Percentiles rank a stretch among this genome's conserved stretches.
These are phyloP conservation scores for Coniochaeta sp. DNA, from an alignment of 2,329 filamentous ascomycete species.

Conservation along the genomic window DNA sequence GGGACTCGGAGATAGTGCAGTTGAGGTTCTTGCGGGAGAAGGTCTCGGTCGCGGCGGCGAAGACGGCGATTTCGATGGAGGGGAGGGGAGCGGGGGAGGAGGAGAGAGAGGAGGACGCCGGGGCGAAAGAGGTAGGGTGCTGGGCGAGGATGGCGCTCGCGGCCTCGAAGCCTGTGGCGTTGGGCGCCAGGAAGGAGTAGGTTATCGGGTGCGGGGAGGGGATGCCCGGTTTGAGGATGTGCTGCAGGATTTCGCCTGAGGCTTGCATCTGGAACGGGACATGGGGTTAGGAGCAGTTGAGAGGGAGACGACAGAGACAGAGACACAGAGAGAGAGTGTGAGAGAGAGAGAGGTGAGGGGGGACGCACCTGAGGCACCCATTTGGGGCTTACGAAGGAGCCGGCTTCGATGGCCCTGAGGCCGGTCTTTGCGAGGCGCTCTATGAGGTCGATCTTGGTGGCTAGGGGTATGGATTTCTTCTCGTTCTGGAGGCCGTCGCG, in stretches of 20 bases:
- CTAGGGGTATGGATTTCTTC: constrained; percentile 60
- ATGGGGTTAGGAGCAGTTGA: no score
- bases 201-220: constrained; percentile 50
- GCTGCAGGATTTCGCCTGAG: constrained; percentile 65
- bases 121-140: constrained; percentile 36
- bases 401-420: constrained; percentile 67
- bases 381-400: constrained; percentile 76
- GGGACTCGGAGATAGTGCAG: constrained; percentile 67
- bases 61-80: constrained; percentile 66
- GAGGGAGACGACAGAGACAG: background rate
- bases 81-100: constrained; percentile 28
- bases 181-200: constrained; percentile 78
- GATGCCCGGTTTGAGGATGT: constrained; percentile 54
- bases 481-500: constrained; percentile 86
- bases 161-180: constrained; percentile 62
- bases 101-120: constrained; percentile 37
- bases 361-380: constrained; percentile 68
- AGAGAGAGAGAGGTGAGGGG: background rate
- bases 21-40: constrained; percentile 81
- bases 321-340: background rate
- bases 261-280: background rate
- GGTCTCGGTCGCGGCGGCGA: constrained; percentile 73
- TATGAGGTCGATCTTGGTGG: constrained; percentile 72
- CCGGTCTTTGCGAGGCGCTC: constrained; percentile 62
- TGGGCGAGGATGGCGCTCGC: constrained; percentile 47